phyloP scores from a whole-genome alignment of 139 green algal genomes.

The Nannochloris sp. region DNA sequence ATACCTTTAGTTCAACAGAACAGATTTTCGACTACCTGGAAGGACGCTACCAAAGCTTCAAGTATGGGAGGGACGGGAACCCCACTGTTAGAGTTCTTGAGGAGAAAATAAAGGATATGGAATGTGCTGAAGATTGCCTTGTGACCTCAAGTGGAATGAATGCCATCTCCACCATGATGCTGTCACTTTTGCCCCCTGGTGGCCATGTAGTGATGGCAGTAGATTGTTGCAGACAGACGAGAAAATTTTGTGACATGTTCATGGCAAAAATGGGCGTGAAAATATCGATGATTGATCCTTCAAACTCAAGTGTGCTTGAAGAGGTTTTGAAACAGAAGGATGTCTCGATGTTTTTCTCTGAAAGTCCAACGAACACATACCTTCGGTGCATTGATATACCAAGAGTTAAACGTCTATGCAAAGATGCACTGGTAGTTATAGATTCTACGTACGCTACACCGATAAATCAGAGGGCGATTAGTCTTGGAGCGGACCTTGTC shows the following conservation, averaged over 20 bases:
- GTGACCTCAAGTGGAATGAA: conserved; percentile 92
- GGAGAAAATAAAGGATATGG: conserved; percentile 89
- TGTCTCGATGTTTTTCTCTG: conserved; percentile 90
- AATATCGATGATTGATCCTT: conserved; percentile 88
- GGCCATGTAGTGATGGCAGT: conserved; percentile 98
- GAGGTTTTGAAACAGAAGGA: conserved; percentile 52
- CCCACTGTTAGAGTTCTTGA: conserved; percentile 80
- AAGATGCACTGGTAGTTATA: conserved; percentile 76
- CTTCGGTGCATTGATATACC: conserved; percentile 93
- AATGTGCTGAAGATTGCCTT: conserved; percentile 92
- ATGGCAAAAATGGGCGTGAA: conserved; percentile 94
- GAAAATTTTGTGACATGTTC: conserved; percentile 96
- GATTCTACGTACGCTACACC: conserved; percentile 95
- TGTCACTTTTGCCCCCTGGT: conserved; percentile 85
- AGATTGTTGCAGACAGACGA: conserved; percentile 97
- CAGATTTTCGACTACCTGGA: conserved; percentile 97
- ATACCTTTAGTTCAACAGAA: conserved; percentile 77
- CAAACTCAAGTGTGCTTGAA: conserved; percentile 73
- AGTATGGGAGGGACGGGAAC: conserved; percentile 94
- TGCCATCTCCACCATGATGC: conserved; percentile 91
- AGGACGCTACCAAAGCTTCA: conserved; percentile 75
- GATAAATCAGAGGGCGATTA: conserved; percentile 74
- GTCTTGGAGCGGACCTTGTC: conserved; percentile 92
- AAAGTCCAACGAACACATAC: conserved; percentile 98
- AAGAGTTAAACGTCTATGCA: conserved; percentile 67